Evolutionary conservation across 352 stramenopile species (phyloP).

Genomic region (Phytophthora podocarpi): DNA sequence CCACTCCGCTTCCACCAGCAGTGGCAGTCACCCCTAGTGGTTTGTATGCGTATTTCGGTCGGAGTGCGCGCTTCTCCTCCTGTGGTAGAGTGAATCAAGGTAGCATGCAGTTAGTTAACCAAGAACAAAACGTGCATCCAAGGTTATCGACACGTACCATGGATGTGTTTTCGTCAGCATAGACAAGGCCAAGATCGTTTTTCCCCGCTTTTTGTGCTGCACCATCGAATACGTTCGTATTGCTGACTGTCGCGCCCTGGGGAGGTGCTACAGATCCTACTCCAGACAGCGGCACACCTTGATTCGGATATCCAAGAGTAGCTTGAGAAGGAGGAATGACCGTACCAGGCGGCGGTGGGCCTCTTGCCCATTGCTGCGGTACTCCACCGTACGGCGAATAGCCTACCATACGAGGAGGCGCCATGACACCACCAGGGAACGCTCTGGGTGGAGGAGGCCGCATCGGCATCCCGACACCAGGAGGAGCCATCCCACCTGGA

Average conservation of each 20-base stretch:
- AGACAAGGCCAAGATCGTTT: slow-evolving; percentile 55
- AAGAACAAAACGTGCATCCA: slow-evolving; percentile 1
- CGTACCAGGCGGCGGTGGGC: slow-evolving; percentile 22
- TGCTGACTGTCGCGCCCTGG: slow-evolving; percentile 20
- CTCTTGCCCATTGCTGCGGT: slow-evolving; percentile 31
- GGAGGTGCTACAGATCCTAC: background rate
- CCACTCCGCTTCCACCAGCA: slow-evolving; percentile 8
- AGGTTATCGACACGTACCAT: slow-evolving; percentile 45
- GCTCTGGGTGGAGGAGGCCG: slow-evolving; percentile 40
- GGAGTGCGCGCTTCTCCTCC: slow-evolving; percentile 82
- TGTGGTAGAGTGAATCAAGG: slow-evolving; percentile 16
- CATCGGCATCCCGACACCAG: slow-evolving; percentile 55
- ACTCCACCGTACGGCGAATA: slow-evolving; percentile 31
- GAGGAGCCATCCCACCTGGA: slow-evolving; percentile 33
- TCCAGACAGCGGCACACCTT: slow-evolving; percentile 10
- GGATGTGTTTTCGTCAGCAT: slow-evolving; percentile 56
- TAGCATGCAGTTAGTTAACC: background rate
- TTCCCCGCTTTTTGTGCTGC: slow-evolving; percentile 35
- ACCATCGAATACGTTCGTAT: slow-evolving; percentile 39
- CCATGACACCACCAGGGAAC: slow-evolving; percentile 38
- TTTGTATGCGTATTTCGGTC: slow-evolving; percentile 81
- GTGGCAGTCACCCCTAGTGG: slow-evolving; percentile 19
- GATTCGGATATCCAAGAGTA: slow-evolving; percentile 34
- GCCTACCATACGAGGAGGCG: slow-evolving; percentile 34
- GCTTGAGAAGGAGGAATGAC: slow-evolving; percentile 19